Percentiles rank a stretch among this genome's conserved stretches.
Evolutionary conservation across 148 eudicot species (phyloP).

Genomic region (Cornus kousa): DNA sequence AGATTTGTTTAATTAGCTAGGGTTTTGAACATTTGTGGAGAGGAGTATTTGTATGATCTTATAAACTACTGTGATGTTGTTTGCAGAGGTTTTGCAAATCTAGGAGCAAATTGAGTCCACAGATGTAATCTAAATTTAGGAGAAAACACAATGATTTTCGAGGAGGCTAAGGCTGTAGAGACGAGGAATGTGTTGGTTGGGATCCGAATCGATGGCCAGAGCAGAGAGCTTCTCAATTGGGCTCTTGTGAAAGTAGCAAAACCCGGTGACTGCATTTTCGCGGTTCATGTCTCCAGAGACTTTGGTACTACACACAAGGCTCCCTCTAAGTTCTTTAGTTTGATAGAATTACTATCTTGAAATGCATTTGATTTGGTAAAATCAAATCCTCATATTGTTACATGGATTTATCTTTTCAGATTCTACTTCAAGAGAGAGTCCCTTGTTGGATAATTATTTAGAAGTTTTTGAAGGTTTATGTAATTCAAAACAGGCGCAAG

Average conservation of each 20-base stretch:
- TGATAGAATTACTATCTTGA: background rate
- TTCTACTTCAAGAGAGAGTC: too few relatives aligned
- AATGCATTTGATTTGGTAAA: background rate
- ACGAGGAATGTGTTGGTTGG: constrained; percentile 65
- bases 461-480: constrained; percentile 60
- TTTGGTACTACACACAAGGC: constrained; percentile 33
- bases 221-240: constrained; percentile 77
- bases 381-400: background rate
- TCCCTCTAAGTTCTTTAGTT: background rate
- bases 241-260: constrained; percentile 81
- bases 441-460: too few relatives aligned
- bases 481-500: constrained; percentile 57
- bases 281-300: constrained; percentile 69
- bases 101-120: background rate
- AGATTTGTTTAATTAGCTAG: background rate
- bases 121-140: background rate
- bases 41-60: background rate
- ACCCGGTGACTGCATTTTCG: constrained; percentile 71
- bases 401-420: constrained; percentile 1
- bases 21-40: too few relatives aligned
- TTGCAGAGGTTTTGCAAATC: background rate
- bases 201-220: constrained; percentile 53
- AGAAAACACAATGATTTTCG: constrained; percentile 31
- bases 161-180: constrained; percentile 22
- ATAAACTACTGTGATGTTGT: background rate